A percentile compares a stretch with the other conserved stretches of the same genome.
Evolutionary conservation across 2,329 filamentous ascomycete species (phyloP).

Genomic region (Trichophyton rubrum): DNA sequence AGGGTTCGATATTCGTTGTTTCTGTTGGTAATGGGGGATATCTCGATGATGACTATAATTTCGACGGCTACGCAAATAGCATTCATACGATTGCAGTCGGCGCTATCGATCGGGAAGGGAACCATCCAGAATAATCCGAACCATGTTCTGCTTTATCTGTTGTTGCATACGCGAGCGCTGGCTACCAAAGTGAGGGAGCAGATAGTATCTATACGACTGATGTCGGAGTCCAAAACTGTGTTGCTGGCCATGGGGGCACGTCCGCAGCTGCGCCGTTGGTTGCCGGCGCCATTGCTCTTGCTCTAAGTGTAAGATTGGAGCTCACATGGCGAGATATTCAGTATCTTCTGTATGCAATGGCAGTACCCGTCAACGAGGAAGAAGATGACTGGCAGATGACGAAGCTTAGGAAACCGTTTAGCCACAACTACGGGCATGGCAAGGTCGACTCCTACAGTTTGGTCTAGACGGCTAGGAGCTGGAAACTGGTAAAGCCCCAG

Average conservation of each 20-base stretch:
- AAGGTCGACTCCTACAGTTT: conserved; percentile 82
- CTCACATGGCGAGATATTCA: conserved; percentile 91
- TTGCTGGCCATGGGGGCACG: too few species aligned
- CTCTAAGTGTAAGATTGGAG: conserved; percentile 71
- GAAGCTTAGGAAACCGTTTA: conserved; percentile 70
- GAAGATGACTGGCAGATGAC: conserved; percentile 71
- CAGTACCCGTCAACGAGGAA: conserved; percentile 64
- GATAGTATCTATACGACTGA: too few species aligned
- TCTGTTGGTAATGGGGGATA: conserved; percentile 94
- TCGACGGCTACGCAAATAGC: conserved; percentile 97
- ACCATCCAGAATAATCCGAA: conserved; percentile 77
- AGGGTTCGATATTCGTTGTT: conserved; percentile 90
- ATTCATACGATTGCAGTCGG: conserved; percentile 99
- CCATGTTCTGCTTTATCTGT: too few species aligned
- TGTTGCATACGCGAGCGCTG: too few species aligned
- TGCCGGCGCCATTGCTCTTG: conserved; percentile 81
- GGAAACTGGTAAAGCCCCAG: conserved; percentile 84
- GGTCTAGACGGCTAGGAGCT: conserved; percentile 73
- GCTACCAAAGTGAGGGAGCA: too few species aligned
- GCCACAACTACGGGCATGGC: conserved; percentile 89
- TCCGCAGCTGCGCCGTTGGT: conserved; percentile 89
- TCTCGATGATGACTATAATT: conserved; percentile 66
- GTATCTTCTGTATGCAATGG: conserved; percentile 74
- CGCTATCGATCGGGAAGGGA: conserved; percentile 72
- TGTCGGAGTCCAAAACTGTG: too few species aligned